Base-by-base conservation (phyloP, 164 flowering plant genomes). In the Dillenia turbinata region DNA sequence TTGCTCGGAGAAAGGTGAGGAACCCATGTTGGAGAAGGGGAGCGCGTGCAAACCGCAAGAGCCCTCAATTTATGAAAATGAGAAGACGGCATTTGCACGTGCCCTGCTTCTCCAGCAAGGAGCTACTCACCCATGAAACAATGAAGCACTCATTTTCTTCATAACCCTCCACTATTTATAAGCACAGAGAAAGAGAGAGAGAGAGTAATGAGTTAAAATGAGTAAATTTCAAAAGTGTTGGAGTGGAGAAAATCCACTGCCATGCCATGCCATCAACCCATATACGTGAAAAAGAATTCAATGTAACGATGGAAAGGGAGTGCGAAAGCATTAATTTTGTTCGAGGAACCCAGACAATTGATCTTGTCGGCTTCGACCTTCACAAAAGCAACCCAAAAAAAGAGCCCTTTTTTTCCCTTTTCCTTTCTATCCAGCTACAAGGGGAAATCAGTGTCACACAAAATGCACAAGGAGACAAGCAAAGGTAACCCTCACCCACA, bases 71-170 rank as follows among this genome's bases (percentile, higher is more conserved):
- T 33, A 16, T 14, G 17, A 40, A 22, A 33, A 43, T 24, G 13
- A 22, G 7, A 49, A 4, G 40, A 12, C 40, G 51, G 12, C 10
- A 9, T 60, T 77, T 84, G 95, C 95, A 88, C 95, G 95, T 88
- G 91, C 95, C 95, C 95, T 88, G 95, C 91, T 88, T 88, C 95
- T 88, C 95, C 95, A 88, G 69, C 95, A 69, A 72, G 87, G 85
- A 83, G 76, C 75, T 75, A 53, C 86, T 44, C 89, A 67, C 78
- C 80, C 77, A 46, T 17, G 14, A n/a, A 15, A 59, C 7, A 12
- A 10, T 12, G 14, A 33, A 55, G 55, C 33, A 59, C 59, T 56
- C 11, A 50, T 5, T 3, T 58, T 66, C 69, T 71, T 70, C 70
- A 66, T 73, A 52, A 52, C 10, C 9, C 10, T 1, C 22, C 10